A percentile compares a stretch with the other conserved stretches of the same genome.
phyloP scores from a whole-genome alignment of 192 early-diverging fungal species.

The Globomyces pollinis-pini region DNA sequence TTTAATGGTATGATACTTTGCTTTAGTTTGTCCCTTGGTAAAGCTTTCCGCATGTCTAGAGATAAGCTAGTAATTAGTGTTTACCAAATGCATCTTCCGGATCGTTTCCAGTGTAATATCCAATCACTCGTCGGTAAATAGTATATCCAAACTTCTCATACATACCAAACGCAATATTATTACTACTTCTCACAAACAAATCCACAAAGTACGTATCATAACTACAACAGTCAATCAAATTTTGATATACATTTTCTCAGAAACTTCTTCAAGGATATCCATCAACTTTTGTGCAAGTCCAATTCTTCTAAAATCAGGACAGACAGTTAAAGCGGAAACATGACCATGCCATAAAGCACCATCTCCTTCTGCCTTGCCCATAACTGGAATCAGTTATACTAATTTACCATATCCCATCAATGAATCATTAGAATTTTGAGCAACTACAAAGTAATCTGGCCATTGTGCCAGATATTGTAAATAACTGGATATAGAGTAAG shows the following conservation, averaged over 20 bases:
- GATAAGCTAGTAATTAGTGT: slow-evolving; percentile 5
- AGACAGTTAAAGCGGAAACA: slow-evolving; percentile 95
- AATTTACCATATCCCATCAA: slow-evolving; percentile 82
- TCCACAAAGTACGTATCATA: slow-evolving; percentile 89
- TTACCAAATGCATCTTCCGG: slow-evolving; percentile 83
- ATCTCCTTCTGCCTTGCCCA: slow-evolving; percentile 93
- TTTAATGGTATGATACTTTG: slow-evolving; percentile 50
- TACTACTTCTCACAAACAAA: slow-evolving; percentile 90
- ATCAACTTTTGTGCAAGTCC: slow-evolving; percentile 87
- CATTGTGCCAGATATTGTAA: slow-evolving; percentile 85
- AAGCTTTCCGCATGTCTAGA: slow-evolving; percentile 91
- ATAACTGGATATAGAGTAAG: slow-evolving; percentile 91
- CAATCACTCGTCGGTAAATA: slow-evolving; percentile 77
- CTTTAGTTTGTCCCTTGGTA: slow-evolving; percentile 70
- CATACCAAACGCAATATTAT: slow-evolving; percentile 84
- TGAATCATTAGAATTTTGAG: slow-evolving; percentile 59
- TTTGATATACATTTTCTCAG: slow-evolving; percentile 61
- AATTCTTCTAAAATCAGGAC: slow-evolving; percentile 86
- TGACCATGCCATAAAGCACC: slow-evolving; percentile 93
- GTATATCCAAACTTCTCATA: slow-evolving; percentile 89
- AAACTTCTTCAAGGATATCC: slow-evolving; percentile 80
- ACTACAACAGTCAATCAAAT: background rate
- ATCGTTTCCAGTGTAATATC: slow-evolving; percentile 70
- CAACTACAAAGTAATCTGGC: slow-evolving; percentile 87
- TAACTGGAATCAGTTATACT: slow-evolving; percentile 40